Evolutionary conservation across 192 early-diverging fungal species (phyloP).

Genomic region (Coemansia javaensis): DNA sequence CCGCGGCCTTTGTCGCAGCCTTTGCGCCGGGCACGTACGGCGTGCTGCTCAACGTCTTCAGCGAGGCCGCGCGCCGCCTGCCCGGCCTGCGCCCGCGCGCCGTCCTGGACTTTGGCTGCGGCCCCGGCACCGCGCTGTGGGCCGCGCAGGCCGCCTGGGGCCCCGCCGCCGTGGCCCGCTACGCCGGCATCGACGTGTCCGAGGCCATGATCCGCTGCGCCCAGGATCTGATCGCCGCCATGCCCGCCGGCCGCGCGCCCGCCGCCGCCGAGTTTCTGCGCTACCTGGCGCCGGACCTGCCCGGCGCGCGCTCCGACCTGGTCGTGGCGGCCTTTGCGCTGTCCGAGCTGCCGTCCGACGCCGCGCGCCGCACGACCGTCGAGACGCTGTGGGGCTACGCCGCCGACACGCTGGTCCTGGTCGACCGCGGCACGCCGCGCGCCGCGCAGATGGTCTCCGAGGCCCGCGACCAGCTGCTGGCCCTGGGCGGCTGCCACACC

Average conservation of each 20-base stretch:
- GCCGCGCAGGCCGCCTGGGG: constrained; percentile 61
- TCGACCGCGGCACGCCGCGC: constrained; percentile 76
- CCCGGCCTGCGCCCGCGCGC: constrained; percentile 56
- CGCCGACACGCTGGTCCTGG: constrained; percentile 68
- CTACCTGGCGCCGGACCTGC: constrained; percentile 54
- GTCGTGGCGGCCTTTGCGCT: constrained; percentile 71
- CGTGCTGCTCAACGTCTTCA: constrained; percentile 62
- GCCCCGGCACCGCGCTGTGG: constrained; percentile 82
- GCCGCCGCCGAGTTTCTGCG: constrained; percentile 46
- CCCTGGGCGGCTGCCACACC: constrained; percentile 48
- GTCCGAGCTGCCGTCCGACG: constrained; percentile 65
- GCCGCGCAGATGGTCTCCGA: constrained; percentile 62
- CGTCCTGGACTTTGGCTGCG: constrained; percentile 77
- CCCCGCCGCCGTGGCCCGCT: constrained; percentile 34
- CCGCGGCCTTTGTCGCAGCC: constrained; percentile 66
- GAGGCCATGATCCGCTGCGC: constrained; percentile 71
- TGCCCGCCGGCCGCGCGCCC: not conserved
- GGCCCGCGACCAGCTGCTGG: constrained; percentile 64
- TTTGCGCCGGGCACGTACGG: constrained; percentile 62
- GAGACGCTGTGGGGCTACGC: constrained; percentile 78
- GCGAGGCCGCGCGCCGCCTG: constrained; percentile 58
- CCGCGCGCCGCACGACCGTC: constrained; percentile 59
- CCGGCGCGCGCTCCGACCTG: constrained; percentile 51
- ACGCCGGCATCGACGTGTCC: constrained; percentile 69
- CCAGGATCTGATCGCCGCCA: constrained; percentile 43